These are phyloP conservation scores for Hippophae rhamnoides DNA, from an alignment of 306 rosid species.

Conservation along the genomic window DNA sequence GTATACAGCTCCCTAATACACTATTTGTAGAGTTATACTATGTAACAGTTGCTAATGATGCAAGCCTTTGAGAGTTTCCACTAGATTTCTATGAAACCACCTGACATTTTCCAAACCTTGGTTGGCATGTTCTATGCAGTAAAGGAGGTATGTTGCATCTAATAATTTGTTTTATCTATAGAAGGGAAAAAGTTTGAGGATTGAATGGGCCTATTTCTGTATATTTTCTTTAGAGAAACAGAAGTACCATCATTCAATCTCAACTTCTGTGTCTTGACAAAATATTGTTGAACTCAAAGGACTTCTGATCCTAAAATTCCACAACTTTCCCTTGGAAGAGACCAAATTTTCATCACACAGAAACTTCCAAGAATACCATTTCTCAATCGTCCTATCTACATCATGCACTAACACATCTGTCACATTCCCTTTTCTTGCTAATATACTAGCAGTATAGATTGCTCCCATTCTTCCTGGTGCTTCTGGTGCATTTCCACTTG, in stretches of 20 bases:
- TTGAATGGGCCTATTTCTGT: too few species aligned
- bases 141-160: too few species aligned
- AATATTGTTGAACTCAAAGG: constrained; percentile 41
- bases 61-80: too few species aligned
- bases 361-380: constrained; percentile 94
- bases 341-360: constrained; percentile 77
- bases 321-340: constrained; percentile 64
- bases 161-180: too few species aligned
- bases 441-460: constrained; percentile 58
- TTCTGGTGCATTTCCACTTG: constrained; percentile 47
- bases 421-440: constrained; percentile 58
- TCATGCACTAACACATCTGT: constrained; percentile 70
- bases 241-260: constrained; percentile 12
- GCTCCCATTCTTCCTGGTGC: constrained; percentile 79
- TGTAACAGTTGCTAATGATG: too few species aligned
- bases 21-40: too few species aligned
- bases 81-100: too few species aligned
- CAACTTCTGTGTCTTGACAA: constrained; percentile 32
- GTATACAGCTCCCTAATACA: too few species aligned
- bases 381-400: constrained; percentile 64
- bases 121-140: too few species aligned
- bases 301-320: constrained; percentile 39
- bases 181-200: too few species aligned
- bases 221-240: too few species aligned
- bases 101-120: too few species aligned